phyloP scores from a whole-genome alignment of 345 rosid genomes.

The Bruguiera sexangula region DNA sequence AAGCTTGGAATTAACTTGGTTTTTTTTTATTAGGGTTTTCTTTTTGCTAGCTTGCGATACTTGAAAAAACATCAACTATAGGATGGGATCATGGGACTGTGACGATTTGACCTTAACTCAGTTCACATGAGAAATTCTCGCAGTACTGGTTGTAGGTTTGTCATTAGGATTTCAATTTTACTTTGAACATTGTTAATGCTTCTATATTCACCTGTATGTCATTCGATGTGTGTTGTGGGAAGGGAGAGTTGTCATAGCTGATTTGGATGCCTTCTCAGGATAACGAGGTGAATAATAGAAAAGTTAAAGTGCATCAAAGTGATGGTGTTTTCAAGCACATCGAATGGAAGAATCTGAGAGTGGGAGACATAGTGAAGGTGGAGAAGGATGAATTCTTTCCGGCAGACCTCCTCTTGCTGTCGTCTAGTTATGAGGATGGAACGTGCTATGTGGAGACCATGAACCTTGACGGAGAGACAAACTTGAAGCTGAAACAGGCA shows the following conservation, averaged over 20 bases:
- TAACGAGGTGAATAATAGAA: conserved; percentile 73
- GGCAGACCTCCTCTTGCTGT: conserved; percentile 71
- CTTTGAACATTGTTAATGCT: not conserved
- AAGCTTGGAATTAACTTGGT: no score
- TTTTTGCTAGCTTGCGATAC: no score
- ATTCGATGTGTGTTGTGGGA: not conserved
- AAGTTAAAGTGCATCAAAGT: conserved; percentile 55
- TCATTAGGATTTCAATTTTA: not conserved
- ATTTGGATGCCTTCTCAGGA: conserved; percentile 43
- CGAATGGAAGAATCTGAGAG: conserved; percentile 70
- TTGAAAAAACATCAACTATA: no score
- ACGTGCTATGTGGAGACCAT: conserved; percentile 90
- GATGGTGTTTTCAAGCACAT: conserved; percentile 48
- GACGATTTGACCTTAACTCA: not conserved
- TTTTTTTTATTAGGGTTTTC: no score
- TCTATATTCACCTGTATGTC: not conserved
- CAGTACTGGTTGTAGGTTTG: conserved; percentile 1
- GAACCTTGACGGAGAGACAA: conserved; percentile 96
- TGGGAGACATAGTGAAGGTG: conserved; percentile 84
- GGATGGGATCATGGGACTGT: no score
- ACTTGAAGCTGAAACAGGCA: conserved; percentile 80
- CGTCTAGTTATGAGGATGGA: conserved; percentile 79
- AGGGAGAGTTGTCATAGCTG: not conserved
- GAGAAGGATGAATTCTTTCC: conserved; percentile 85
- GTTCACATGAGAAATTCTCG: not conserved